Evolutionary conservation across 257 asterid genomes (phyloP).

Genomic region (Nicotiana tabacum): DNA sequence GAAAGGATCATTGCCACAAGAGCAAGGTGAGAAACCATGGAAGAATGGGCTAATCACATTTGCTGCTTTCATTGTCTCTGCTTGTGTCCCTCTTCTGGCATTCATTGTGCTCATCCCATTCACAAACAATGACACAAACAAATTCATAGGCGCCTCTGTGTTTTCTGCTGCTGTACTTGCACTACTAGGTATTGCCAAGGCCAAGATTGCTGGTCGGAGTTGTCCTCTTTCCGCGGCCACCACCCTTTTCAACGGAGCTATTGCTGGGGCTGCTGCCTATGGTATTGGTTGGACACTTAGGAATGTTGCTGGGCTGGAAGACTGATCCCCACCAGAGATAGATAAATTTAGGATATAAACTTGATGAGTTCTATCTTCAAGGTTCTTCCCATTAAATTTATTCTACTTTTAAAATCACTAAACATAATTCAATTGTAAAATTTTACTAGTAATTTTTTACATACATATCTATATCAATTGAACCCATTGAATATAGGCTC

Average conservation of each 20-base stretch:
- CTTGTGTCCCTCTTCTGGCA: slow-evolving; percentile 44
- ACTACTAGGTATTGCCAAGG: slow-evolving; percentile 43
- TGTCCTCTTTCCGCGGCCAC: slow-evolving; percentile 24
- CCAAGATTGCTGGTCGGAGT: slow-evolving; percentile 48
- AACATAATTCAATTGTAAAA: no score
- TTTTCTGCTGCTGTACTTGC: slow-evolving; percentile 47
- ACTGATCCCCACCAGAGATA: slow-evolving; percentile 1
- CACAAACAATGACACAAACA: slow-evolving; percentile 31
- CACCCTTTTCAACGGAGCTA: slow-evolving; percentile 45
- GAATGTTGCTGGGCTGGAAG: slow-evolving; percentile 49
- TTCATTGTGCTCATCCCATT: slow-evolving; percentile 57
- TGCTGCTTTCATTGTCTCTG: slow-evolving; percentile 38
- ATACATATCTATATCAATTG: no score
- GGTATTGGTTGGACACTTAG: slow-evolving; percentile 61
- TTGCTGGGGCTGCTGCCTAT: slow-evolving; percentile 52
- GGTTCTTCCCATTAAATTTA: no score
- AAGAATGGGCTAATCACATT: slow-evolving; percentile 51
- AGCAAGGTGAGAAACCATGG: slow-evolving; percentile 45
- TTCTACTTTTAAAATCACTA: no score
- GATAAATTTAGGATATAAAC: not conserved
- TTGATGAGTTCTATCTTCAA: not conserved
- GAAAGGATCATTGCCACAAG: slow-evolving; percentile 31
- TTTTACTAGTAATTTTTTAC: no score
- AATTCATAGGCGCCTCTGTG: slow-evolving; percentile 51
- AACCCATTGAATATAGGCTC: no score